A percentile compares a stretch with the other conserved stretches of the same genome.
Conservation (phyloP, 306 rosid genomes). For the Corylus avellana region DNA sequence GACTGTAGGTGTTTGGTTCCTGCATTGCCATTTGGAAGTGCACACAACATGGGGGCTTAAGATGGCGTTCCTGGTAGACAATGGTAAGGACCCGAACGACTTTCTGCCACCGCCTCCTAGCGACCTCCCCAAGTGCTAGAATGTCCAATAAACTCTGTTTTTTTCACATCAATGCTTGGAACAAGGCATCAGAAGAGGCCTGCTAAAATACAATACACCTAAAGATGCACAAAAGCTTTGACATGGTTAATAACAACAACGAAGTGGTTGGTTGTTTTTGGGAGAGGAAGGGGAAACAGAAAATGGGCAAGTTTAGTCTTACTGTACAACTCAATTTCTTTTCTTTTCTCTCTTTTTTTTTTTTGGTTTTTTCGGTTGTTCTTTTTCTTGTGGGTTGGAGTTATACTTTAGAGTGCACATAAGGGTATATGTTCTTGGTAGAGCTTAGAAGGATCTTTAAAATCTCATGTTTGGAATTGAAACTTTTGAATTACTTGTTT, state of each 20-base stretch:
- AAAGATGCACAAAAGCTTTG: neutral
- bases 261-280: neutral
- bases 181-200: neutral
- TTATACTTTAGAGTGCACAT: conserved; percentile 20
- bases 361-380: neutral
- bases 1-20: conserved; percentile 68
- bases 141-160: neutral
- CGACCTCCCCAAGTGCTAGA: conserved; percentile 66
- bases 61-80: conserved; percentile 74
- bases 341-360: neutral
- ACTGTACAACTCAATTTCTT: conserved; percentile 25
- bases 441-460: conserved; percentile 8
- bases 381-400: conserved; percentile 6
- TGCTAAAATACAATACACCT: neutral
- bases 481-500: too few relatives aligned
- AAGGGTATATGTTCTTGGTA: conserved; percentile 6
- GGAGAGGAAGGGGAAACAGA: neutral
- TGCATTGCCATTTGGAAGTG: conserved; percentile 85
- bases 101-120: conserved; percentile 55
- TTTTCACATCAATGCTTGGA: neutral
- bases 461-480: too few relatives aligned
- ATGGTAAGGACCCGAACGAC: conserved; percentile 55
- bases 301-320: neutral
- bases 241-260: neutral
- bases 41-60: conserved; percentile 87